phyloP scores from a whole-genome alignment of 257 asterid species.

The Nicotiana paniculata region DNA sequence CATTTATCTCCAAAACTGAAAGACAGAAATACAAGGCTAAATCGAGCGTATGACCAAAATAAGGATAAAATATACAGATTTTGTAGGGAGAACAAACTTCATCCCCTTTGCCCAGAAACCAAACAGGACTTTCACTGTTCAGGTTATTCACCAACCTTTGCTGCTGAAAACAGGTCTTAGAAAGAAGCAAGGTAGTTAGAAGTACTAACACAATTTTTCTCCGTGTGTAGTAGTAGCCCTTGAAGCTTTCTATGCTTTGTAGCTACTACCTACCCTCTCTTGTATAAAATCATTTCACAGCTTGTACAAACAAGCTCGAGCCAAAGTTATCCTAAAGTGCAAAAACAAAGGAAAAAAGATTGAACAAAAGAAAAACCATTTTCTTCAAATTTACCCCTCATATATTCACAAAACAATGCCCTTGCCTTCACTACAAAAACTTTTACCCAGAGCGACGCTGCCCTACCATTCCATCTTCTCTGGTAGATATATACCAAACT shows the following conservation, averaged over 20 bases:
- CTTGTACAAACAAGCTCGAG: not conserved
- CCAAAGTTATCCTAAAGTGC: not conserved
- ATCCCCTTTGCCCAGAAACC: too few species aligned
- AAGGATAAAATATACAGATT: not conserved
- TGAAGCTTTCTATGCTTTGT: not conserved
- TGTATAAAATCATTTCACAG: not conserved
- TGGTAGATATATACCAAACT: not conserved
- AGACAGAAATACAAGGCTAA: not conserved
- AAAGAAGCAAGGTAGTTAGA: too few species aligned
- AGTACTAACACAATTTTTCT: too few species aligned
- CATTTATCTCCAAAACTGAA: too few species aligned
- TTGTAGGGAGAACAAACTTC: too few species aligned
- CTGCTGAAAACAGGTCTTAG: not conserved
- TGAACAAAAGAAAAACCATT: not conserved
- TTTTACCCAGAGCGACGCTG: constrained; percentile 13
- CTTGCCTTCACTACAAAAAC: constrained; percentile 54
- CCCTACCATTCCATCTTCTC: constrained; percentile 5
- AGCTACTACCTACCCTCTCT: not conserved
- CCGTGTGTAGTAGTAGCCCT: not conserved
- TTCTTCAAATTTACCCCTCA: constrained; percentile 32
- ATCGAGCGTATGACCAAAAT: not conserved
- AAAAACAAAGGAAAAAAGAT: not conserved
- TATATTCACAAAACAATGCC: constrained; percentile 51
- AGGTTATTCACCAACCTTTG: not conserved
- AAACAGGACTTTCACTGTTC: not conserved